Evolutionary conservation across 768 basidiomycete species (phyloP).

Genomic region (Tulasnella sp.): DNA sequence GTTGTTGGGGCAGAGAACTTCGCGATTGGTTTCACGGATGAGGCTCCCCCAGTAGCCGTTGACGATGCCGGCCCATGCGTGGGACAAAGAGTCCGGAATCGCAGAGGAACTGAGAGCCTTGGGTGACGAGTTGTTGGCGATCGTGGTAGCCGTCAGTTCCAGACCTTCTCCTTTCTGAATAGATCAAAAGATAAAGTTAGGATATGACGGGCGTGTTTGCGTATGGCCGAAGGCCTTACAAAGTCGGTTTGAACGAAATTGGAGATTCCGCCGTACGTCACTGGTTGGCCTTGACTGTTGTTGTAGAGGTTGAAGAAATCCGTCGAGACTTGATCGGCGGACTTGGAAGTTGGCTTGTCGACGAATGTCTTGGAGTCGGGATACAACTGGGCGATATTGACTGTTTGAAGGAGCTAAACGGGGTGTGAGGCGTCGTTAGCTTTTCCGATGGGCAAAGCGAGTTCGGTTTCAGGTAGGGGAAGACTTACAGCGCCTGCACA

Average conservation of each 20-base stretch:
- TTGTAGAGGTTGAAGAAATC: slow-evolving; percentile 43
- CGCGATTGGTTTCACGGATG: slow-evolving; percentile 63
- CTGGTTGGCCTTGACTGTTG: slow-evolving; percentile 10
- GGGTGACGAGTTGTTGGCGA: slow-evolving; percentile 50
- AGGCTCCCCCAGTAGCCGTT: slow-evolving; percentile 80
- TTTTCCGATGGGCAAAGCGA: background rate
- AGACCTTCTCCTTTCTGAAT: slow-evolving; percentile 65
- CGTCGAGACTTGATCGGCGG: slow-evolving; percentile 54
- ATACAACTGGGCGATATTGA: slow-evolving; percentile 68
- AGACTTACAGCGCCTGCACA: slow-evolving; percentile 66
- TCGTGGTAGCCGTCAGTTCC: slow-evolving; percentile 57
- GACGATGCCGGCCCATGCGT: slow-evolving; percentile 69
- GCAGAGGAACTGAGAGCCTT: slow-evolving; percentile 55
- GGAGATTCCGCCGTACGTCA: slow-evolving; percentile 58
- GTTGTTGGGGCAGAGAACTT: slow-evolving; percentile 50
- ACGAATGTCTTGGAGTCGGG: slow-evolving; percentile 82
- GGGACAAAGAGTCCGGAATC: slow-evolving; percentile 62
- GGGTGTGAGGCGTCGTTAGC: background rate
- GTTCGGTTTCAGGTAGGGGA: background rate
- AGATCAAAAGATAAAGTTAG: background rate
- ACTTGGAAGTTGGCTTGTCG: slow-evolving; percentile 75
- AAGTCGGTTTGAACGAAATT: slow-evolving; percentile 70
- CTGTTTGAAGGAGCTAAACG: slow-evolving; percentile 70
- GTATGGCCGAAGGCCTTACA: slow-evolving; percentile 25
- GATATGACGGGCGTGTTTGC: no score